phyloP scores from a whole-genome alignment of 805 yeast genomes.

The Dipodascopsis tothii region DNA sequence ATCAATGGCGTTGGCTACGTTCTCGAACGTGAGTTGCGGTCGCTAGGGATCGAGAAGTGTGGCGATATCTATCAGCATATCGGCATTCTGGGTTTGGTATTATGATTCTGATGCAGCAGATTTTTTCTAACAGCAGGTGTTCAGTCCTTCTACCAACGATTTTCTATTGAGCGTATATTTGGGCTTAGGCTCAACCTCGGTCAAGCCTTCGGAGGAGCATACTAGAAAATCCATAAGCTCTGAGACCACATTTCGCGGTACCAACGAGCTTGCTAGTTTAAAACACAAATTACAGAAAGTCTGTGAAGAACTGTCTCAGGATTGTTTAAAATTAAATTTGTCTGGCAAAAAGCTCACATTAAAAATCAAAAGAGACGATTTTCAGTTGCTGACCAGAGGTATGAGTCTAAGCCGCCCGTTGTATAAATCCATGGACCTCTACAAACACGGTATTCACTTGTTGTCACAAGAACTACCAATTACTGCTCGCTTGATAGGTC shows the following conservation, averaged over 20 bases:
- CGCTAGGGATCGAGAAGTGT: constrained; percentile 20
- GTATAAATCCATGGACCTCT: constrained; percentile 19
- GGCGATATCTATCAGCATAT: constrained; percentile 18
- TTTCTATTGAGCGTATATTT: constrained; percentile 22
- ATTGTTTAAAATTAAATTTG: constrained; percentile 14
- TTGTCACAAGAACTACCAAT: constrained; percentile 24
- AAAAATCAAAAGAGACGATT: constrained; percentile 23
- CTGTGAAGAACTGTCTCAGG: constrained; percentile 20
- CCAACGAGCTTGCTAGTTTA: constrained; percentile 5
- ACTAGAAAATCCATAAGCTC: constrained; percentile 25
- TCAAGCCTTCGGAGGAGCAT: constrained; percentile 19
- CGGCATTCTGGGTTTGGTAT: not conserved
- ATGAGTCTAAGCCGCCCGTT: constrained; percentile 13
- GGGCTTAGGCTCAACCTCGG: constrained; percentile 25
- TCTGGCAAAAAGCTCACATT: constrained; percentile 23
- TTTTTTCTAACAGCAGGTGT: constrained; percentile 1
- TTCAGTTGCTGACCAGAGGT: constrained; percentile 21
- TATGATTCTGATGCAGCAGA: not conserved
- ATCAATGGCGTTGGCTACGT: constrained; percentile 26
- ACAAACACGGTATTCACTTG: constrained; percentile 15
- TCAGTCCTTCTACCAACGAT: constrained; percentile 10
- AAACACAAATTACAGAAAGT: constrained; percentile 14
- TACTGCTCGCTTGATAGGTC: constrained; percentile 23
- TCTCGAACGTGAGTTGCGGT: constrained; percentile 24
- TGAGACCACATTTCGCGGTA: constrained; percentile 23